Evolutionary conservation across 768 basidiomycete genomes (phyloP).

Genomic region (Xerocomellus amylosporus): DNA sequence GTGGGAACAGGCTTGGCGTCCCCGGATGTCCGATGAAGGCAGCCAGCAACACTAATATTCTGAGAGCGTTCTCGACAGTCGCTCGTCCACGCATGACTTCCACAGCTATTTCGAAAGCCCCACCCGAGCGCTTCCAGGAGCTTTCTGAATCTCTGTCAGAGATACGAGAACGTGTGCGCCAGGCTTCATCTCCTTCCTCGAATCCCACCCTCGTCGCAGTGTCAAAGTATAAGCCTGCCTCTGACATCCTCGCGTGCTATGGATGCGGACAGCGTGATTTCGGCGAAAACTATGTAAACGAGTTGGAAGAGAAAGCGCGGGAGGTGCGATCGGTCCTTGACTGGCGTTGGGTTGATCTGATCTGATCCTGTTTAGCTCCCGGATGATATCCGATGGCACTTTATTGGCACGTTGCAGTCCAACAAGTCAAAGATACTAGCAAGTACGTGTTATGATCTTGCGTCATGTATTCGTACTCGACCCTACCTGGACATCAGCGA

Average conservation of each 20-base stretch:
- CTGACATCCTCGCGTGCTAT: conserved; percentile 83
- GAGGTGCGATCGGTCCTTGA: conserved; percentile 42
- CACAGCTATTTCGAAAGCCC: conserved; percentile 14
- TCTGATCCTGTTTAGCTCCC: conserved; percentile 60
- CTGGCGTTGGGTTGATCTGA: conserved; percentile 1
- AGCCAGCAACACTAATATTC: background rate
- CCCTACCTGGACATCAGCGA: conserved; percentile 45
- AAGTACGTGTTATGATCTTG: conserved; percentile 41
- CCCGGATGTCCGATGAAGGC: background rate
- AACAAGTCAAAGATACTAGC: conserved; percentile 93
- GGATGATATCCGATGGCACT: conserved; percentile 89
- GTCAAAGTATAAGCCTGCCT: conserved; percentile 88
- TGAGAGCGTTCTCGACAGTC: conserved; percentile 4
- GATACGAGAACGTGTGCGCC: conserved; percentile 47
- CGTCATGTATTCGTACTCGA: conserved; percentile 2
- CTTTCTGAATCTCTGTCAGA: conserved; percentile 52
- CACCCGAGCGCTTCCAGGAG: conserved; percentile 49
- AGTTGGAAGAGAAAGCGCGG: conserved; percentile 82
- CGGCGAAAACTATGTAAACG: conserved; percentile 97
- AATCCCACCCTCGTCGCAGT: conserved; percentile 72
- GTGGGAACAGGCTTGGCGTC: conserved; percentile 5
- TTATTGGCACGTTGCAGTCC: conserved; percentile 89
- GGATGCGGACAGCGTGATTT: conserved; percentile 84
- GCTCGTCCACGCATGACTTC: conserved; percentile 21
- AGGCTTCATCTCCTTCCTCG: conserved; percentile 30